Evolutionary conservation across 805 yeast species (phyloP).

Genomic region (Starmerella etchellsii): DNA sequence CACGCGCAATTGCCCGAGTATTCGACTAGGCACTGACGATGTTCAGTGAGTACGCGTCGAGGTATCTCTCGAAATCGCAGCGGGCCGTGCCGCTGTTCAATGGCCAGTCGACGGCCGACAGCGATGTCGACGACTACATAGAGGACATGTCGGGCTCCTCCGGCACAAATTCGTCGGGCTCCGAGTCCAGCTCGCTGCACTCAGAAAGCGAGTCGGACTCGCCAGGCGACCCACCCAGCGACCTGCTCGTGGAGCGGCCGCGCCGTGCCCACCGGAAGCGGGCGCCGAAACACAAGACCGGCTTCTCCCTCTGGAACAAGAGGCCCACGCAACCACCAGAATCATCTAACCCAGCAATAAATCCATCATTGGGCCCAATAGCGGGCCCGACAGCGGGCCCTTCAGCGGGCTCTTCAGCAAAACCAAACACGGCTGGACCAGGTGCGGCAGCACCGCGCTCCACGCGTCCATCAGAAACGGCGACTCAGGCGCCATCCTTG

Average conservation of each 20-base stretch:
- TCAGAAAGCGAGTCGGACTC: constrained; percentile 4
- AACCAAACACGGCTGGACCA: too few species aligned
- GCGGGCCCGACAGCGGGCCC: constrained; percentile 8
- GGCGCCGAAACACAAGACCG: constrained; percentile 4
- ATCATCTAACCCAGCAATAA: neutral
- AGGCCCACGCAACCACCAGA: neutral
- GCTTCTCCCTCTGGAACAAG: constrained; percentile 12
- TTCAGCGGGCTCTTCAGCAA: neutral
- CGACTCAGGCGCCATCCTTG: neutral
- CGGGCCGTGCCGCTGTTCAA: constrained; percentile 24
- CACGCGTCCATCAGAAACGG: too few species aligned
- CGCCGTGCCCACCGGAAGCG: neutral
- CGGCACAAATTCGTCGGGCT: constrained; percentile 9
- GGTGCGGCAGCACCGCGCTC: neutral
- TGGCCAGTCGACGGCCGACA: constrained; percentile 13
- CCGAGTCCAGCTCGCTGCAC: constrained; percentile 10
- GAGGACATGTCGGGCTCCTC: constrained; percentile 15
- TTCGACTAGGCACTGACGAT: too few species aligned
- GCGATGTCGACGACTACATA: constrained; percentile 20
- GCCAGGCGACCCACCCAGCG: constrained; percentile 24
- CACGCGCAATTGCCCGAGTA: too few species aligned
- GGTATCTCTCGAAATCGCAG: constrained; percentile 27
- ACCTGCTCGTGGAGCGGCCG: constrained; percentile 22
- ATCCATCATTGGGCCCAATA: too few species aligned
- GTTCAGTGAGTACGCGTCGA: constrained; percentile 26